A percentile compares a stretch with the other conserved stretches of the same genome.
Evolutionary conservation across 306 rosid species (phyloP).

Genomic region (Fragaria iinumae): DNA sequence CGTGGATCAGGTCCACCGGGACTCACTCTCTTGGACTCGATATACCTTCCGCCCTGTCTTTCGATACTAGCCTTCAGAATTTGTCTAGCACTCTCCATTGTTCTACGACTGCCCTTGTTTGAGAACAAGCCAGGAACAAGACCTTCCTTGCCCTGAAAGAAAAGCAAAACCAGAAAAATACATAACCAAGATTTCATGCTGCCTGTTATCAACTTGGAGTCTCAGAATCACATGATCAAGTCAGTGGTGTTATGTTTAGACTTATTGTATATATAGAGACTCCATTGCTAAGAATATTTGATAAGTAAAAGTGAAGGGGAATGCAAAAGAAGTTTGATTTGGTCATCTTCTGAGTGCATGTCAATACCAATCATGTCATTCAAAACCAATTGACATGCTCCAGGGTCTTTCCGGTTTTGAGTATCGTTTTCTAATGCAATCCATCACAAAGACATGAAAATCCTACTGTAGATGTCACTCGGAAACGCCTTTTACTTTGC

Average conservation of each 20-base stretch:
- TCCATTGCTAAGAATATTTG: neutral
- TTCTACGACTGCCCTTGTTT: neutral
- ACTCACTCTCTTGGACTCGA: constrained; percentile 5
- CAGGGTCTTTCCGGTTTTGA: neutral
- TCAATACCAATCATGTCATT: neutral
- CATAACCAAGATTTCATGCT: constrained; percentile 1
- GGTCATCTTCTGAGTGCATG: neutral
- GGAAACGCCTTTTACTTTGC: neutral
- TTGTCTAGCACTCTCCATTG: constrained; percentile 1
- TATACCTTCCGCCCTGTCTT: neutral
- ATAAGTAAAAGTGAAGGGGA: neutral
- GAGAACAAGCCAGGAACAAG: neutral
- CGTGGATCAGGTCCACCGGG: constrained; percentile 26
- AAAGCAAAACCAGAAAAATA: neutral
- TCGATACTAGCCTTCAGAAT: constrained; percentile 13
- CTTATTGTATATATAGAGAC: neutral
- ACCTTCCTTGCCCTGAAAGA: neutral
- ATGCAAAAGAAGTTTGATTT: neutral
- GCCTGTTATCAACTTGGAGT: neutral
- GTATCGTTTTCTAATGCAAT: neutral
- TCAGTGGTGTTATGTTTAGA: neutral
- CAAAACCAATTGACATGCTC: neutral
- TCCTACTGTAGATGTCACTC: neutral
- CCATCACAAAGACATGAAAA: neutral
- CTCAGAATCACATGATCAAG: neutral